A percentile compares a stretch with the other conserved stretches of the same genome.
Conservation (phyloP, 83 land plant species). For the Diphasiastrum complanatum region DNA sequence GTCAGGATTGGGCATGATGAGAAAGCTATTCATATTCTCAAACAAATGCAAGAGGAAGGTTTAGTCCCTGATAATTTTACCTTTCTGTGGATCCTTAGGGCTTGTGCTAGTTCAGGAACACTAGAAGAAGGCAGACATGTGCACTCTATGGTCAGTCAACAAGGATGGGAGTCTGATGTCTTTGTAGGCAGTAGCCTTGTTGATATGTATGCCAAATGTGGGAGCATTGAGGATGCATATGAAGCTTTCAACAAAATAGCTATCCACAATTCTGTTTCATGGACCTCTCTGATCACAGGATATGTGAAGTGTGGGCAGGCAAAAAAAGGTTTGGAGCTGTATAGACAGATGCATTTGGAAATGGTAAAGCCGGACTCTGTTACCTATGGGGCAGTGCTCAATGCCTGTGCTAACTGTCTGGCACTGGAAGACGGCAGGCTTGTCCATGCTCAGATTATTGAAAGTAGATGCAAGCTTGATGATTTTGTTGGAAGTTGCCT, state of each 20-base stretch:
- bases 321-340: background rate
- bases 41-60: background rate
- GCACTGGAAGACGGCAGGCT: background rate
- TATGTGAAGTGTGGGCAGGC: background rate
- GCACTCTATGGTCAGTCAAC: background rate
- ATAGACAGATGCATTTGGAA: background rate
- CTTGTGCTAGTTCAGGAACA: background rate
- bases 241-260: background rate
- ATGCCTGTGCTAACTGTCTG: background rate
- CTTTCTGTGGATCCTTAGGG: background rate
- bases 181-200: background rate
- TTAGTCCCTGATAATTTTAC: background rate
- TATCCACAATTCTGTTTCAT: background rate
- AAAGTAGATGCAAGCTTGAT: slow-evolving; percentile 17
- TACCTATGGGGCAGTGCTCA: background rate
- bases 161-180: background rate
- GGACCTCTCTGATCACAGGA: background rate
- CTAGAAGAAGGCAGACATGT: background rate
- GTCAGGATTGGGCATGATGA: background rate
- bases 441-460: slow-evolving; percentile 25
- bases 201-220: background rate
- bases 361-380: background rate
- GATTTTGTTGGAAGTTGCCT: slow-evolving; percentile 17
- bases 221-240: background rate
- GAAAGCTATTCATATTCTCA: background rate